Percentiles rank a stretch among this genome's conserved stretches.
Conservation (phyloP, 1,139 yeast genomes). For the Candida tetrigidarum region DNA sequence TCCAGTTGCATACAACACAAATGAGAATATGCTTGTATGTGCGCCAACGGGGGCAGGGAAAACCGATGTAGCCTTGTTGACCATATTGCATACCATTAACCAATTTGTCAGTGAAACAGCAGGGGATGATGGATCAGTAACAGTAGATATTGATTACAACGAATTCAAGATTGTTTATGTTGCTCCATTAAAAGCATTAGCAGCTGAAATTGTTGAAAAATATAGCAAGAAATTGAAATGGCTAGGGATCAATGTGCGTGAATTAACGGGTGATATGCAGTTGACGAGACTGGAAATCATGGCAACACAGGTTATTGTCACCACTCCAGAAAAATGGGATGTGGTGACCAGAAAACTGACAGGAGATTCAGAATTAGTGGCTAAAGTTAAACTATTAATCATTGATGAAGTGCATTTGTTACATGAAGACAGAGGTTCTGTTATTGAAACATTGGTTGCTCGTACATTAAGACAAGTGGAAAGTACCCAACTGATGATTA, state of each 20-base stretch:
- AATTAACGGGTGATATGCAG: constrained; percentile 98
- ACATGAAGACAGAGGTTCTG: constrained; percentile 98
- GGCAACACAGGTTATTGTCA: constrained; percentile 88
- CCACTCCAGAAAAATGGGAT: constrained; percentile 99
- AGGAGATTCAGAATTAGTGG: constrained; percentile 86
- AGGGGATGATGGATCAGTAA: constrained; percentile 51
- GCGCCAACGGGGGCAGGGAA: constrained; percentile 99
- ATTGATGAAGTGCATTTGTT: constrained; percentile 96
- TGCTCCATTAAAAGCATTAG: constrained; percentile 95
- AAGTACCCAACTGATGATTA: constrained; percentile 88
- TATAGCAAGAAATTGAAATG: constrained; percentile 77
- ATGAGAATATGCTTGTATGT: constrained; percentile 95
- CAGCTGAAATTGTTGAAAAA: constrained; percentile 96
- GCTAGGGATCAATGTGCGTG: constrained; percentile 86
- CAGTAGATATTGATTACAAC: constrained; percentile 70
- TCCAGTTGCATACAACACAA: constrained; percentile 91
- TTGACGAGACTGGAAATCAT: constrained; percentile 81
- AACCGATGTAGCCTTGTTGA: constrained; percentile 91
- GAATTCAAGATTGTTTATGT: constrained; percentile 92
- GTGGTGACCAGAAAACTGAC: constrained; percentile 90
- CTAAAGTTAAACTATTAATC: constrained; percentile 81
- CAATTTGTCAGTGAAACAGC: constrained; percentile 57
- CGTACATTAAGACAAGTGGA: constrained; percentile 95
- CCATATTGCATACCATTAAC: constrained; percentile 81
- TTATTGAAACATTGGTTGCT: constrained; percentile 93